A percentile compares a stretch with the other conserved stretches of the same genome.
Evolutionary conservation across 2,329 filamentous ascomycete genomes (phyloP).

Genomic region (Ophiostoma tasmaniense): DNA sequence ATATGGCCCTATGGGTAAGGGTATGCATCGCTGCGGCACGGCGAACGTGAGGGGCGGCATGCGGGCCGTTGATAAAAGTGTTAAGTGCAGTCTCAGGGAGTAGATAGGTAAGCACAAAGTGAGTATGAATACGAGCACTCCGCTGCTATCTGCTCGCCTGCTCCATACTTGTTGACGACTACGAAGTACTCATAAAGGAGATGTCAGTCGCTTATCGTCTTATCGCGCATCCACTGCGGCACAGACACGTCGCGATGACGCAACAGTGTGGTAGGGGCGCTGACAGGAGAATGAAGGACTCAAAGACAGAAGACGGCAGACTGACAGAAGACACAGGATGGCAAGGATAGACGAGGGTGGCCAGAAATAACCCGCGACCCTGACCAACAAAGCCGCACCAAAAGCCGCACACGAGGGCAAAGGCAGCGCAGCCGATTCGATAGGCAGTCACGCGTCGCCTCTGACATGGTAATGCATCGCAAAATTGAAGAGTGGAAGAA

Average conservation of each 20-base stretch:
- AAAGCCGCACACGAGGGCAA: constrained; percentile 10
- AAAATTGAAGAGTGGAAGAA: neutral
- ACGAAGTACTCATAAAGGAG: neutral
- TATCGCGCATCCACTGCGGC: neutral
- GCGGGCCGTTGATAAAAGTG: too few species aligned
- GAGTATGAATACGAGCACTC: neutral
- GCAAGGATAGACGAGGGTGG: neutral
- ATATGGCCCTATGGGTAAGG: neutral
- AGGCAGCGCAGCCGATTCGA: constrained; percentile 12
- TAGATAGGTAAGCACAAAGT: neutral
- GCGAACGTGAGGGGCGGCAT: neutral
- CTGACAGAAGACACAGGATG: neutral
- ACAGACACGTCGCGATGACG: neutral
- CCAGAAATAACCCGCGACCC: neutral
- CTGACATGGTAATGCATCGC: too few species aligned
- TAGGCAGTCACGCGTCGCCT: neutral
- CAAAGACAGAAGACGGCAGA: neutral
- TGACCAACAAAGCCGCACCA: neutral
- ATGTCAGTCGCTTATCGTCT: neutral
- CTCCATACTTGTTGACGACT: neutral
- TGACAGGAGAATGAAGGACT: too few species aligned
- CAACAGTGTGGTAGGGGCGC: neutral
- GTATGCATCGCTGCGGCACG: neutral
- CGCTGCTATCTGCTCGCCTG: neutral
- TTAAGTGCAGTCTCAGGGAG: neutral